phyloP scores from a whole-genome alignment of 257 asterid genomes.

The Nicotiana tabacum region DNA sequence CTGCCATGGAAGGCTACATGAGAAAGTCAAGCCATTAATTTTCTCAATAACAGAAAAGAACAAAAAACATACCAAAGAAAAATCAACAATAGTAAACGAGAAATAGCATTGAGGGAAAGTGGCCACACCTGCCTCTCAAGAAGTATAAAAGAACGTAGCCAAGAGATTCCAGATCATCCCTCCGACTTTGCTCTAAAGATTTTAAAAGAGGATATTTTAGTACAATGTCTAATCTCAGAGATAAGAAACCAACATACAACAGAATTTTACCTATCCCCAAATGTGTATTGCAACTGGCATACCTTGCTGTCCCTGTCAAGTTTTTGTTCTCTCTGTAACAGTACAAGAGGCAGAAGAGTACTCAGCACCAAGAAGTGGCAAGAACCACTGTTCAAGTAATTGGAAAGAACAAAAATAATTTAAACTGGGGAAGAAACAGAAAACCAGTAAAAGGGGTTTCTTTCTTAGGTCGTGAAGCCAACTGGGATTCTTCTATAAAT shows the following conservation, averaged over 20 bases:
- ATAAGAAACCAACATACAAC: neutral
- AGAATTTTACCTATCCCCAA: slow-evolving; percentile 16
- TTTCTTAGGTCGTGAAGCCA: neutral
- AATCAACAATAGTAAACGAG: neutral
- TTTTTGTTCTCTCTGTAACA: slow-evolving; percentile 18
- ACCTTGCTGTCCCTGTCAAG: slow-evolving; percentile 16
- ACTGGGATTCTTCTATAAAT: neutral
- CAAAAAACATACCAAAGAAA: neutral
- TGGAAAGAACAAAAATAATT: neutral
- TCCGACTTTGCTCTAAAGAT: slow-evolving; percentile 40
- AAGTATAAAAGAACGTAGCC: slow-evolving; percentile 44
- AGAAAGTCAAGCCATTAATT: slow-evolving; percentile 8
- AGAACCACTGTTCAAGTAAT: neutral
- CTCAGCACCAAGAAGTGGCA: slow-evolving; percentile 3
- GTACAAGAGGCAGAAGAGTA: neutral
- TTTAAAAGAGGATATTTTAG: slow-evolving; percentile 2
- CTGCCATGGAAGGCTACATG: slow-evolving; percentile 41
- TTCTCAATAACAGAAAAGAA: neutral
- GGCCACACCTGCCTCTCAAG: slow-evolving; percentile 37
- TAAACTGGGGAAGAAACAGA: neutral
- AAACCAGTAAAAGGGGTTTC: neutral
- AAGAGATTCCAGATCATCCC: slow-evolving; percentile 50
- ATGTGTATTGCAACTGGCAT: slow-evolving; percentile 23
- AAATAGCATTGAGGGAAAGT: neutral
- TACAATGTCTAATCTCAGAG: neutral